Percentiles rank a stretch among this genome's conserved stretches.
phyloP scores from a whole-genome alignment of 352 stramenopile genomes.

The Globisporangium nagaii region DNA sequence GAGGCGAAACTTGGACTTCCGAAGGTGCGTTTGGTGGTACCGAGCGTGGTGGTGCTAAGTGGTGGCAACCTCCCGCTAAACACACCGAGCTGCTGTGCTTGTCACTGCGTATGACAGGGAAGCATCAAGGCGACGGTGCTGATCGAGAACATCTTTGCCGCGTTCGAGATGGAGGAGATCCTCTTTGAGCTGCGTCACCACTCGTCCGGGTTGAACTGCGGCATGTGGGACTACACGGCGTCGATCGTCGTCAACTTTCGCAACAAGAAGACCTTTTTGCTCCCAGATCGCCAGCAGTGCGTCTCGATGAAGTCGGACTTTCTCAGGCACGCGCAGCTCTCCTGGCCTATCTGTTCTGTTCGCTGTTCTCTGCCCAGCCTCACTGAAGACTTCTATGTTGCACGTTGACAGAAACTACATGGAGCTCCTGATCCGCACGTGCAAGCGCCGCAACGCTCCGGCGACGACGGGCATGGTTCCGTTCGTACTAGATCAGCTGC shows the following conservation, averaged over 20 bases:
- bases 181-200: constrained; percentile 94
- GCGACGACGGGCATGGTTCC: constrained; percentile 96
- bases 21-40: too few species aligned
- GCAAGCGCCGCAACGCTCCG: constrained; percentile 89
- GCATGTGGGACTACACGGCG: constrained; percentile 97
- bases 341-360: too few species aligned
- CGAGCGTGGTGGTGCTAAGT: too few species aligned
- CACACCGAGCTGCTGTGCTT: not conserved
- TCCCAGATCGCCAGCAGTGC: constrained; percentile 88
- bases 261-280: constrained; percentile 64
- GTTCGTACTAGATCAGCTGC: constrained; percentile 90
- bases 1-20: constrained; percentile 86
- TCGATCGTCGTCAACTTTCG: constrained; percentile 95
- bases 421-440: constrained; percentile 90
- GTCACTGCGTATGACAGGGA: constrained; percentile 16
- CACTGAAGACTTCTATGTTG: too few species aligned
- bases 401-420: constrained; percentile 92
- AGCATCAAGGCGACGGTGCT: constrained; percentile 90
- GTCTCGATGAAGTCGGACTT: constrained; percentile 70
- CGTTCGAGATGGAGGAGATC: constrained; percentile 97
- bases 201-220: constrained; percentile 94
- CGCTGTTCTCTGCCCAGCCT: too few species aligned
- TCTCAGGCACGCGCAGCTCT: constrained; percentile 24
- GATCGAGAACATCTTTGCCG: constrained; percentile 95
- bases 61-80: too few species aligned